phyloP scores from a whole-genome alignment of 2,329 filamentous ascomycete species.

The Penicillium sp. region DNA sequence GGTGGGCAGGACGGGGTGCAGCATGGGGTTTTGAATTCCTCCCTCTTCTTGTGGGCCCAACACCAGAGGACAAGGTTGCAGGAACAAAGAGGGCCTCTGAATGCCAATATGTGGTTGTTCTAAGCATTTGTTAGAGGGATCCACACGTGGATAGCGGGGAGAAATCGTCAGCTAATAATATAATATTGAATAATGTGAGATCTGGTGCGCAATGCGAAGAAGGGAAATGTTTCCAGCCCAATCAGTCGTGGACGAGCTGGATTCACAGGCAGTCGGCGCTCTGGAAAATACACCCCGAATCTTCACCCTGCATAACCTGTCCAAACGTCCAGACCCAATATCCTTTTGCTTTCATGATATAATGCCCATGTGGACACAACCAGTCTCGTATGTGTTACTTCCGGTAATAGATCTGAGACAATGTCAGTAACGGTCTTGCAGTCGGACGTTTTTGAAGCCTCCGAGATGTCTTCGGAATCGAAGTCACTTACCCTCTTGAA shows the following conservation, averaged over 20 bases:
- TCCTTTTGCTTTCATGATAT: constrained; percentile 14
- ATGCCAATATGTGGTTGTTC: constrained; percentile 18
- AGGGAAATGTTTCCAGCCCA: constrained; percentile 32
- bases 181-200: constrained; percentile 16
- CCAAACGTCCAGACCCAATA: not conserved
- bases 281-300: constrained; percentile 24
- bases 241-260: constrained; percentile 22
- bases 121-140: constrained; percentile 30
- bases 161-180: constrained; percentile 3
- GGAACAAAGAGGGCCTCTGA: not conserved
- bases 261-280: constrained; percentile 14
- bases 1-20: not conserved
- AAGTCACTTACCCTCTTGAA: constrained; percentile 80
- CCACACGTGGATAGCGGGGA: constrained; percentile 24
- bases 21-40: not conserved
- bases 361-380: constrained; percentile 20
- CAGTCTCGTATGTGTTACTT: constrained; percentile 38
- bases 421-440: constrained; percentile 13
- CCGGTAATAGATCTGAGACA: constrained; percentile 49
- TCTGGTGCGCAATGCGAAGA: not conserved
- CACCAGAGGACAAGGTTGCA: not conserved
- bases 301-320: constrained; percentile 16
- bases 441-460: not conserved
- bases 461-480: not conserved
- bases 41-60: not conserved